Conservation (phyloP, 2,329 filamentous ascomycete genomes). For the Aurifilum marmelostoma region DNA sequence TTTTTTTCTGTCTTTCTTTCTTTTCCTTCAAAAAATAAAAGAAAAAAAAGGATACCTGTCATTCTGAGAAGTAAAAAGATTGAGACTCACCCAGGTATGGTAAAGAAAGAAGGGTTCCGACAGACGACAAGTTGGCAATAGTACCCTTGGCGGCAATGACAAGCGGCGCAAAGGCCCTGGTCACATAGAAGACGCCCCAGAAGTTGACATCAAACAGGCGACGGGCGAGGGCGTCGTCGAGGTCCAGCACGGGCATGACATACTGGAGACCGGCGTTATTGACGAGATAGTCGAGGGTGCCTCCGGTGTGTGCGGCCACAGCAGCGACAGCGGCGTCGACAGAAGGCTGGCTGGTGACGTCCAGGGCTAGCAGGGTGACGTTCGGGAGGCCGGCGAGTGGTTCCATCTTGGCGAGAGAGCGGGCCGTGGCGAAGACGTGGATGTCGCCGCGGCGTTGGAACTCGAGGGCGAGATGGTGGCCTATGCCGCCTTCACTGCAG, state of each 20-base stretch:
- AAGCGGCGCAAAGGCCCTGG: slow-evolving; percentile 52
- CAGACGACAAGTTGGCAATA: slow-evolving; percentile 58
- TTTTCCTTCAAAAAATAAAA: too few relatives aligned
- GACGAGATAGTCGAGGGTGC: slow-evolving; percentile 53
- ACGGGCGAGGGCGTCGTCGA: slow-evolving; percentile 51
- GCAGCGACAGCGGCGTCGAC: slow-evolving; percentile 32
- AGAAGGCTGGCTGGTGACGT: slow-evolving; percentile 38
- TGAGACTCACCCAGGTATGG: slow-evolving; percentile 30
- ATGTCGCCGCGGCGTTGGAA: slow-evolving; percentile 34
- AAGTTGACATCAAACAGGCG: slow-evolving; percentile 53
- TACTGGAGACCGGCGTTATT: slow-evolving; percentile 56
- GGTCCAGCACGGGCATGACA: slow-evolving; percentile 51
- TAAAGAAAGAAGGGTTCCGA: slow-evolving; percentile 44
- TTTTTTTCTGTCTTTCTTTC: too few relatives aligned
- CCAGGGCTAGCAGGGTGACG: slow-evolving; percentile 35
- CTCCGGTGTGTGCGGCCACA: not conserved
- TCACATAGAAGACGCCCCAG: slow-evolving; percentile 59
- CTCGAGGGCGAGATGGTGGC: slow-evolving; percentile 37
- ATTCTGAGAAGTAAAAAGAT: too few relatives aligned
- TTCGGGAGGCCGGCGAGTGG: slow-evolving; percentile 28
- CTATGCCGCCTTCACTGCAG: slow-evolving; percentile 40
- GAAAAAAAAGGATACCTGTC: too few relatives aligned
- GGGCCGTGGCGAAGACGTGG: slow-evolving; percentile 38
- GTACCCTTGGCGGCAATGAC: slow-evolving; percentile 54
- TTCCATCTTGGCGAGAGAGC: slow-evolving; percentile 36